phyloP scores from a whole-genome alignment of 192 early-diverging fungal genomes.

The Linnemannia elongata region DNA sequence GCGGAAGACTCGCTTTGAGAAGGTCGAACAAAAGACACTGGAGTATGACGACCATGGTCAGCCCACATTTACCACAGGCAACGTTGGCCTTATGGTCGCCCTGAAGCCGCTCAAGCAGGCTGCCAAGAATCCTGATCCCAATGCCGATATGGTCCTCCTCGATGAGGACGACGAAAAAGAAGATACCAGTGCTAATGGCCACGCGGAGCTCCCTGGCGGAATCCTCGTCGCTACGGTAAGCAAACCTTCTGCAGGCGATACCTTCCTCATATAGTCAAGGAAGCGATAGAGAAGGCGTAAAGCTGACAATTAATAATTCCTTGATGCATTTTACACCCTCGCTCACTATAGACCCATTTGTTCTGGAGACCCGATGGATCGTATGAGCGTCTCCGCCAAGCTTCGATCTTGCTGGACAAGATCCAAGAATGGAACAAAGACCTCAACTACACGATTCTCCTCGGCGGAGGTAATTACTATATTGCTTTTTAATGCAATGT shows the following conservation, averaged over 20 bases:
- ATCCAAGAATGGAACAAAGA: constrained; percentile 46
- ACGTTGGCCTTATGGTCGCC: constrained; percentile 52
- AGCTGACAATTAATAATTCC: background rate
- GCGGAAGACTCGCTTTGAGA: constrained; percentile 48
- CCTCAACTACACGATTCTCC: constrained; percentile 36
- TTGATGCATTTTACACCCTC: background rate
- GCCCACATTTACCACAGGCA: constrained; percentile 50
- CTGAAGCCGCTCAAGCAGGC: constrained; percentile 25
- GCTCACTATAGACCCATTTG: constrained; percentile 40
- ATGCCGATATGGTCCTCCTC: constrained; percentile 47
- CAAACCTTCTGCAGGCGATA: background rate
- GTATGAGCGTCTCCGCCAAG: constrained; percentile 54
- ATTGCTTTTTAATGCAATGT: background rate
- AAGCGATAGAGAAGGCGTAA: background rate
- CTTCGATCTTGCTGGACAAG: constrained; percentile 44
- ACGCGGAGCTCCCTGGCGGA: constrained; percentile 22
- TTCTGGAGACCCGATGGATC: constrained; percentile 58
- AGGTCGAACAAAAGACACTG: constrained; percentile 33
- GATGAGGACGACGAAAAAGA: constrained; percentile 29
- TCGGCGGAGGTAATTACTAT: constrained; percentile 46
- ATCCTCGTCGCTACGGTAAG: constrained; percentile 50
- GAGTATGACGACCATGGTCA: constrained; percentile 53
- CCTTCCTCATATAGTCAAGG: no score
- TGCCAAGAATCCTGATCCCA: constrained; percentile 46
- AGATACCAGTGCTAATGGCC: background rate